These are phyloP conservation scores for Kurtzmaniella natalensis DNA, from an alignment of 1,139 yeast genomes.

Conservation along the genomic window DNA sequence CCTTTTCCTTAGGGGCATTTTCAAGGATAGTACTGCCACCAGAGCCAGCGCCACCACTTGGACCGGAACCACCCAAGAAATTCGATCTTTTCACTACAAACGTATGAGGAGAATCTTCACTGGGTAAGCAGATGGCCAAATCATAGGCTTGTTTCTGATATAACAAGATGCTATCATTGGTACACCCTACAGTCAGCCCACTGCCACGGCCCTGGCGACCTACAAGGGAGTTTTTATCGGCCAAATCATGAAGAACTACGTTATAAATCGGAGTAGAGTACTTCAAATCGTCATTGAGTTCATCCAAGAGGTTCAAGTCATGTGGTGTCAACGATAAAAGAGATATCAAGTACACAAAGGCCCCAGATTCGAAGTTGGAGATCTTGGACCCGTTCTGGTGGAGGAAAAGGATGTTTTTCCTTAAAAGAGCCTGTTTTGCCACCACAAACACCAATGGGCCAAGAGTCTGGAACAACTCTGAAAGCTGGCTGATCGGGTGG, in stretches of 20 bases:
- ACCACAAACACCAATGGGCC: conserved; percentile 74
- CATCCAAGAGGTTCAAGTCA: conserved; percentile 17
- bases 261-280: conserved; percentile 54
- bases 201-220: too few species aligned
- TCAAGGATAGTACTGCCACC: conserved; percentile 11
- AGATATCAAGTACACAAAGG: conserved; percentile 34
- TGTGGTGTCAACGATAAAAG: conserved; percentile 36
- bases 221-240: conserved; percentile 10
- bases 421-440: conserved; percentile 63
- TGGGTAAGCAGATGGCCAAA: conserved; percentile 28
- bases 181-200: conserved; percentile 54
- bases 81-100: conserved; percentile 4
- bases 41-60: too few species aligned
- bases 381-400: conserved; percentile 29
- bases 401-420: conserved; percentile 59
- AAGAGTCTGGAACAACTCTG: conserved; percentile 43
- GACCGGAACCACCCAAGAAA: conserved; percentile 12
- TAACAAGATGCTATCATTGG: conserved; percentile 67
- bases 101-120: conserved; percentile 17
- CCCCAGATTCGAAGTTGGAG: conserved; percentile 18
- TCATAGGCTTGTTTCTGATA: conserved; percentile 57
- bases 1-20: conserved; percentile 13
- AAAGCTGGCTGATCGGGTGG: conserved; percentile 51
- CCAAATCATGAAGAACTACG: conserved; percentile 59
- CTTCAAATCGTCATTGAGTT: conserved; percentile 7